Percentiles rank a stretch among this genome's conserved stretches.
Evolutionary conservation across 345 rosid genomes (phyloP).

Genomic region (Salix arbutifolia): DNA sequence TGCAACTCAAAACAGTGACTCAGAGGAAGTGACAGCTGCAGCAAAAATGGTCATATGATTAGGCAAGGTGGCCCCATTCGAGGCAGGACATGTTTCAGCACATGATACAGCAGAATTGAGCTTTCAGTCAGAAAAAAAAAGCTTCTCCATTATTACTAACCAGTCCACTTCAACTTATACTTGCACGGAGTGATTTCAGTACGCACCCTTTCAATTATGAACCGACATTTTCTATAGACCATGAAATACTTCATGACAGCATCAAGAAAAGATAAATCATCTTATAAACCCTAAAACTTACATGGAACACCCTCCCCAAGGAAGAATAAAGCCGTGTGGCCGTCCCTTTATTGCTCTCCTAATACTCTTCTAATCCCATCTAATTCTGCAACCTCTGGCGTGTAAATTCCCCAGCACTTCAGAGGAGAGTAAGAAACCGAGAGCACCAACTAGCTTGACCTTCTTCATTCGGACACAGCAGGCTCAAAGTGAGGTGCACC

Average conservation of each 20-base stretch:
- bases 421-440: slow-evolving; percentile 64
- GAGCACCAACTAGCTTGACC: slow-evolving; percentile 65
- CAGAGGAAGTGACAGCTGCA: slow-evolving; percentile 13
- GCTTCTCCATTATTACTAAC: background rate
- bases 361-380: slow-evolving; percentile 56
- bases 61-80: background rate
- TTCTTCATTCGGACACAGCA: slow-evolving; percentile 67
- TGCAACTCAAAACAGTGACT: no score
- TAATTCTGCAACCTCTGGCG: slow-evolving; percentile 67
- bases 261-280: background rate
- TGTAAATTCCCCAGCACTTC: slow-evolving; percentile 60
- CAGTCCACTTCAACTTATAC: background rate
- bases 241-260: background rate
- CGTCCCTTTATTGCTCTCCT: no score
- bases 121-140: background rate
- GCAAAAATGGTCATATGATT: slow-evolving; percentile 16
- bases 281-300: background rate
- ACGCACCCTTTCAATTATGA: no score
- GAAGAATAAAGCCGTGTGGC: background rate
- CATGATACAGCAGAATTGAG: background rate
- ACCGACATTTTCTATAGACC: no score
- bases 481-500: slow-evolving; percentile 58
- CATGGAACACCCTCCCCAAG: no score
- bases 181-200: no score
- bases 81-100: background rate